Evolutionary conservation across 345 rosid species (phyloP), one percentile per base, ranked within the genome.

Genomic region (Hibiscus tridactylites): DNA sequence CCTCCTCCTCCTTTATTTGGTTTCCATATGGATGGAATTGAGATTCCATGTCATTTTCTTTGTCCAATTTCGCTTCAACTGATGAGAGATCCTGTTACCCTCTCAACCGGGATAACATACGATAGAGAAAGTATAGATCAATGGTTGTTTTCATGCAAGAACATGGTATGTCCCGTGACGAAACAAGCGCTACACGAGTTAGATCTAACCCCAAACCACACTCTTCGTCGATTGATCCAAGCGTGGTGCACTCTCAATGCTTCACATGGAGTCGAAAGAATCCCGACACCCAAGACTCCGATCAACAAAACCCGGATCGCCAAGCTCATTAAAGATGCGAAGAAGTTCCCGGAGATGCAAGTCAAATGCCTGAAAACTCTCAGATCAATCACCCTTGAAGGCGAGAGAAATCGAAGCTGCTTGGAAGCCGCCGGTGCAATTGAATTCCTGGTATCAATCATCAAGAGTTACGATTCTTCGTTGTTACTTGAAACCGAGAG

Each of bases 171-270:
- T 13, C 92, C 92, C 0, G 83, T 84, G 0, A 83, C 92, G 4
- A 84, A 88, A 31, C 88, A 83, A 49, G 47, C 11, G 9, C 65
- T 90, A 9, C 68, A 17, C 21, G 84, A 76, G 17, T 33, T 73
- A 33, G 85, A 88, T 39, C 85, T 86, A n/a, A 90, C 87, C 16
- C 98, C 98, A 0, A 92, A 92, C 75, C 93, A 87, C 86, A 90
- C 84, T 17, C 94, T 92, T 57, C 91, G 91, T 35, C 92, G 97
- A 0, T 78, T 92, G 53, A 92, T 92, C 81, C 96, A 92, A 75
- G 75, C 87, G 2, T 92, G 98, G 98, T 92, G 94, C 87, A 85
- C 86, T 12, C 79, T 87, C 74, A 81, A 90, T 28, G 82, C 90
- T 39, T 87, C 89, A 61, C 69, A 33, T 11, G 75, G 75, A 7